Conservation (phyloP, 139 green algal genomes). For the Pleodorina starrii region DNA sequence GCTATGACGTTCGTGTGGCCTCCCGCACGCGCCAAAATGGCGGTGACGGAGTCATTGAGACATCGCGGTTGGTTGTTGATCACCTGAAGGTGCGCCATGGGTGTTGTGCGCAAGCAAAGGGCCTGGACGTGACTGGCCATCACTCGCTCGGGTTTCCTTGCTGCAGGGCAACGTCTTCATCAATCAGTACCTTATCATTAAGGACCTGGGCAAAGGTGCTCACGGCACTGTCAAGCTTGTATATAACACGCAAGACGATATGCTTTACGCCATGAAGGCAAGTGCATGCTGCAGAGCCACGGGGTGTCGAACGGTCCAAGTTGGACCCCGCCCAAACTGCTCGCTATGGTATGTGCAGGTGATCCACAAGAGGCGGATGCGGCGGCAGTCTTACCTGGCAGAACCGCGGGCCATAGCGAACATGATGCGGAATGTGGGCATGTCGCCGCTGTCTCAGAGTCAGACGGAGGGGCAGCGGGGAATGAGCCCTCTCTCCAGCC, state of each 20-base stretch:
- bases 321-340: neutral
- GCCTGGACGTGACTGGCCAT: neutral
- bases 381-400: slow-evolving; percentile 41
- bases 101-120: neutral
- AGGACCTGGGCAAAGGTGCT: slow-evolving; percentile 81
- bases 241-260: slow-evolving; percentile 80
- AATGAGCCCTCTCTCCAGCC: slow-evolving; percentile 12
- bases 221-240: slow-evolving; percentile 87
- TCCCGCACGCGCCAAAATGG: slow-evolving; percentile 39
- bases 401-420: slow-evolving; percentile 16
- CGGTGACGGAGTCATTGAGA: slow-evolving; percentile 44
- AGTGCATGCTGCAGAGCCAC: too few species aligned
- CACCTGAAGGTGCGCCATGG: slow-evolving; percentile 43
- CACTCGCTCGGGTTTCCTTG: neutral
- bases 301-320: neutral
- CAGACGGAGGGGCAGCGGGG: slow-evolving; percentile 36
- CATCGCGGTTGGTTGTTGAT: slow-evolving; percentile 39
- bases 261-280: slow-evolving; percentile 88
- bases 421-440: slow-evolving; percentile 31
- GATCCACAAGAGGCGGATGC: slow-evolving; percentile 48
- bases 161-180: slow-evolving; percentile 79
- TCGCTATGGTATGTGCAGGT: slow-evolving; percentile 33
- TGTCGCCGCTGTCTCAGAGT: slow-evolving; percentile 12
- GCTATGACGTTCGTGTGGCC: slow-evolving; percentile 46
- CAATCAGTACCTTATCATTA: slow-evolving; percentile 89